Base-by-base conservation (phyloP, 371 early-diverging fungal genomes). In the Mucor velutinosus region DNA sequence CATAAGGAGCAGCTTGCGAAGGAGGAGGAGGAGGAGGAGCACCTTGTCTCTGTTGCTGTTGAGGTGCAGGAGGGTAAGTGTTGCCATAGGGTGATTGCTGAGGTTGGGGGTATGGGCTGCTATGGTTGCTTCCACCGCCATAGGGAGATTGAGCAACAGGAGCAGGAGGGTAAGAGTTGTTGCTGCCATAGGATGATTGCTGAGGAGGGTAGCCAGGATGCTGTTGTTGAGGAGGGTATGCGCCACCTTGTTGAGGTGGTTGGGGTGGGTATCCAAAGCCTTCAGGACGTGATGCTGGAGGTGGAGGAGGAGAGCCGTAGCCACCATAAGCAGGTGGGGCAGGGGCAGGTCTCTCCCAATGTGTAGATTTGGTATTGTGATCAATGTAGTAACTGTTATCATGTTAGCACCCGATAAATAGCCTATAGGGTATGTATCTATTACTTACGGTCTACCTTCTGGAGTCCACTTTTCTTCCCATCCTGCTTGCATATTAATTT, bases 271-370 rank as follows among this genome's bases (percentile, higher is more conserved):
- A 65, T 65, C 65, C 58, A 47, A 57, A 61, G 21, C 67, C 60
- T 15, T 32, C 51, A 53, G 53, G 58, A 33, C 23, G 23, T 53
- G 56, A 23, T 30, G 53, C n/a, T 17, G 58, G 64, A 47, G 66
- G 73, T 23, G 69, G 39, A 32, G 66, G 73, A 23, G 69, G 39
- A 10, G 35, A 47, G 51, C 39, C 58, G 45, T 57, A 55, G 0
- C 65, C 66, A 25, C 72, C 75, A 33, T 71, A 66, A 32, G 72
- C 39, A 45, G 74, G 75, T 49, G 74, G 75, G 12, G 68, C 62
- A 7, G 70, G 69, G 15, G 74, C 69, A 55, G 81, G 81, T 66
- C 77, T 89, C 66, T 90, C 92, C 89, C 89, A 89, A 12, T 85
- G 79, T 12, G 89, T 89, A 30, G 67, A 67, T 64, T 80, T 75